Base-by-base conservation (phyloP, 768 basidiomycete genomes). In the Leccinum olivaceopallidum region DNA sequence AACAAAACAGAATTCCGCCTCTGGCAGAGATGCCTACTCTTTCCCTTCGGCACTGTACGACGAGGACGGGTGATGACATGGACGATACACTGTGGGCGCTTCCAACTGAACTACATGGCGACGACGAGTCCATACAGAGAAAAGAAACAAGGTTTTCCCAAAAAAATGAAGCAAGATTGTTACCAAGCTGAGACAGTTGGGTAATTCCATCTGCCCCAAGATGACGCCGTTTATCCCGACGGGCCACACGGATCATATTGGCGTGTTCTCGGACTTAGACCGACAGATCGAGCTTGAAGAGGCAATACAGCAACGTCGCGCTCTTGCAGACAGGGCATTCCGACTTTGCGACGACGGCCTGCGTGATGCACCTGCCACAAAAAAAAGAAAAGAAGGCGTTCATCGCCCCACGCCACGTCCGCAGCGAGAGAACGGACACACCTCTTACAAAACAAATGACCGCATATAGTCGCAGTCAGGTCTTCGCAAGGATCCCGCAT, bases 401-500 rank as follows among this genome's bases (percentile, higher is more conserved):
- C 4, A 28, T 42, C 10, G 18, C 28, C 7, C 20, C 14, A 6
- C 14, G 22, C 2, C 22, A 12, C 30, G 7, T 9, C 14, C 6
- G 1, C n/a, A 9, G 1, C 18, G 28, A 37, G 5, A 12, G 20
- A 54, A 53, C 18, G 7, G n/a, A 47, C 81, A 24, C 59, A 85
- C 85, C 76, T 60, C 57, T 83, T 78, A 64, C 86, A 87, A 63
- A 87, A 87, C 18, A 87, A 65, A 62, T 87, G 86, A 4, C 86
- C 86, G 64, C 86, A 87, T 71, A 84, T 81, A 5, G 83, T 85
- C 22, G 80, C 85, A 3, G 83, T 85, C 50, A 80, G 78, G 60
- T 85, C 79, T 37, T 79, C 77, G 56, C 82, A 83, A 1, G 79
- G 77, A 56, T 85, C 79, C 26, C 73, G 67, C 6, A 75, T 71